Base-by-base conservation (phyloP, 768 basidiomycete genomes). In the Galerina sulciceps region DNA sequence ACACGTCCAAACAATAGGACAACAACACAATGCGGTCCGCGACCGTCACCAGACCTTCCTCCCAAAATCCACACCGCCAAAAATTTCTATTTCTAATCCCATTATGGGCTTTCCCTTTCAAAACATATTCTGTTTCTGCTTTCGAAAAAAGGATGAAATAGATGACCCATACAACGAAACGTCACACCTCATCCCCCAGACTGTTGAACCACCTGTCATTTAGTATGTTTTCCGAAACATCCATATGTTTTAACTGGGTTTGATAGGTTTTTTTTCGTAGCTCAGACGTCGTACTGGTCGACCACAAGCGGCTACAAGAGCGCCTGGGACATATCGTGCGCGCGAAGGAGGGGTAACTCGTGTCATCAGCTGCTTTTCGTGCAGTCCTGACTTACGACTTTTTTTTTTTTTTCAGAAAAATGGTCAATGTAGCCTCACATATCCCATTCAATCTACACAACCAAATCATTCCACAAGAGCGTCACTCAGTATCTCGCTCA, bases 391-490 rank as follows among this genome's bases (percentile, higher is more conserved):
- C 42, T 31, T 38, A 43, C 38, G 55, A 52, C 26, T 20, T 18
- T 23, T 49, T 54, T 20, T 20, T 18, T 23, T 49, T 54, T 20
- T 11, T 15, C 69, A 89, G 87, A 34, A 87, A 83, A 79, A 89
- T 89, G 88, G 87, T 89, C 62, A 88, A 88, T 55, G 81, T 89
- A 13, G 80, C 81, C 55, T 81, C 84, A 1, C 79, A 77, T 20
- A 75, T 84, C 23, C 87, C 87, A 0, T 89, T 89, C 73, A 84
- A 85, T 65, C 75, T 88, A 59, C 81, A 82, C 67, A 76, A 75
- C 52, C 71, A 71, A 51, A 61, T 69, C 13, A 52, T 72, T 23
- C 67, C 67, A 15, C 57, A 68, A 4, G 65, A 71, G 9, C 59
- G 62, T 10, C 68, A 69, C 11, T 70, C 74, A 14, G 53, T 65